These are phyloP conservation scores for Phytophthora uliginosa DNA, from an alignment of 352 stramenopile species.

Conservation along the genomic window DNA sequence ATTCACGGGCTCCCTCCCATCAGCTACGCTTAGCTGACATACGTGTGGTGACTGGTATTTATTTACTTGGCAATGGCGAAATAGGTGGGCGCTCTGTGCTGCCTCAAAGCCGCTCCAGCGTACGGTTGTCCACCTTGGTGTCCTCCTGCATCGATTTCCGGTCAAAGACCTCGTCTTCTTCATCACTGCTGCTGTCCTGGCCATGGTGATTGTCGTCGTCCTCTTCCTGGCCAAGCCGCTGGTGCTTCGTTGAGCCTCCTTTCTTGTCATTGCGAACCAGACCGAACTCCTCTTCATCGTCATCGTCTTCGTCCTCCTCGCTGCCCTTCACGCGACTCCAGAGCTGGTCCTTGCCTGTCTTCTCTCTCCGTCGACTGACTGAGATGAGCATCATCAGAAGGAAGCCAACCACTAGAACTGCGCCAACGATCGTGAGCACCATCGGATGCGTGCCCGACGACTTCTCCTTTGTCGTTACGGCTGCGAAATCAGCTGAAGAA, in stretches of 20 bases:
- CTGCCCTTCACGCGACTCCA: slow-evolving; percentile 81
- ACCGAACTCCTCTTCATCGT: slow-evolving; percentile 72
- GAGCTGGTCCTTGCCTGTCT: slow-evolving; percentile 59
- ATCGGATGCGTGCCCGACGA: slow-evolving; percentile 58
- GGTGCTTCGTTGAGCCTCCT: slow-evolving; percentile 43
- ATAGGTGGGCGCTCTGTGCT: not conserved
- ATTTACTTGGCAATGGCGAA: slow-evolving; percentile 27
- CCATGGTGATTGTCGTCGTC: slow-evolving; percentile 39
- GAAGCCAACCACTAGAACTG: slow-evolving; percentile 78
- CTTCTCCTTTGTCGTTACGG: slow-evolving; percentile 32
- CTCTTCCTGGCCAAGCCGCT: slow-evolving; percentile 44
- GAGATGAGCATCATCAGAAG: slow-evolving; percentile 72
- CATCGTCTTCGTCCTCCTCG: slow-evolving; percentile 74
- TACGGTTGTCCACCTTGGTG: slow-evolving; percentile 62
- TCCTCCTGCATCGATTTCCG: slow-evolving; percentile 47
- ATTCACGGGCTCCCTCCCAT: not conserved
- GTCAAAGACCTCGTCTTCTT: slow-evolving; percentile 85
- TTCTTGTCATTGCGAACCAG: slow-evolving; percentile 46
- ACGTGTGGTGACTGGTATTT: slow-evolving; percentile 13
- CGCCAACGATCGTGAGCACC: slow-evolving; percentile 80
- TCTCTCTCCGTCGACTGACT: slow-evolving; percentile 68
- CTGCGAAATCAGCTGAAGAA: slow-evolving; percentile 20
- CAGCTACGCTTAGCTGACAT: not conserved
- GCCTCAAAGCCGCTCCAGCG: slow-evolving; percentile 69
- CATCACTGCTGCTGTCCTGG: slow-evolving; percentile 51